These are phyloP conservation scores for Aureobasidium sp. DNA, from an alignment of 2,329 filamentous ascomycete genomes.

Conservation along the genomic window DNA sequence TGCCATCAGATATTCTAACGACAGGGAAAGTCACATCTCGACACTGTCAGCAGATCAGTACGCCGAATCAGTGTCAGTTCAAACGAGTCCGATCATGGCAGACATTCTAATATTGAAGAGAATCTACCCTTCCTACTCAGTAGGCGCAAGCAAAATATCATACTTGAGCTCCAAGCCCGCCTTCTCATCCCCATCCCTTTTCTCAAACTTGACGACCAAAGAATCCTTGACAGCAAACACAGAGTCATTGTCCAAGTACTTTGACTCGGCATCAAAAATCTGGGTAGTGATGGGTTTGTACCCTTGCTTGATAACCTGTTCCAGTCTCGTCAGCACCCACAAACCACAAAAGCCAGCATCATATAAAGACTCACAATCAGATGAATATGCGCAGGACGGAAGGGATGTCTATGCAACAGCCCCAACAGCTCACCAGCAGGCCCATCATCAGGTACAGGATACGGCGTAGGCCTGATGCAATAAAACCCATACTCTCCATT, in stretches of 20 bases:
- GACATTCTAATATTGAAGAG: no score
- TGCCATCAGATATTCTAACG: no score
- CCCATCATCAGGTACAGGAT: slow-evolving; percentile 49
- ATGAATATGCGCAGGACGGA: slow-evolving; percentile 58
- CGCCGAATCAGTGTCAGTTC: no score
- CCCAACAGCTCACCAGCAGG: slow-evolving; percentile 53
- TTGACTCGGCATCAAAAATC: slow-evolving; percentile 62
- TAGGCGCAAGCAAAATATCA: slow-evolving; percentile 27
- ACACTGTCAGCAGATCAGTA: no score
- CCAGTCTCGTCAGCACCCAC: background rate
- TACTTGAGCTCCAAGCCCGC: slow-evolving; percentile 50
- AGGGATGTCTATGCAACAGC: slow-evolving; percentile 55
- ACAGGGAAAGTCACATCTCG: no score
- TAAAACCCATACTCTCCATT: slow-evolving; percentile 54
- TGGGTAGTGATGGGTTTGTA: slow-evolving; percentile 69
- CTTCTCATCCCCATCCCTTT: slow-evolving; percentile 44
- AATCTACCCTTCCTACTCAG: background rate
- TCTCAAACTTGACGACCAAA: slow-evolving; percentile 51
- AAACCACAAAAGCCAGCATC: slow-evolving; percentile 31
- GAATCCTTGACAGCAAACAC: slow-evolving; percentile 56
- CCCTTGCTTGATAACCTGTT: slow-evolving; percentile 42
- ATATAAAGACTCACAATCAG: slow-evolving; percentile 34
- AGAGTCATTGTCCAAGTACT: slow-evolving; percentile 53
- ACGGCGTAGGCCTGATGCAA: slow-evolving; percentile 39
- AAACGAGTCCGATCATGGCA: no score